Evolutionary conservation across 164 flowering plant species (phyloP), one percentile per base, ranked within the genome.

Genomic region (Macadamia tetraphylla): DNA sequence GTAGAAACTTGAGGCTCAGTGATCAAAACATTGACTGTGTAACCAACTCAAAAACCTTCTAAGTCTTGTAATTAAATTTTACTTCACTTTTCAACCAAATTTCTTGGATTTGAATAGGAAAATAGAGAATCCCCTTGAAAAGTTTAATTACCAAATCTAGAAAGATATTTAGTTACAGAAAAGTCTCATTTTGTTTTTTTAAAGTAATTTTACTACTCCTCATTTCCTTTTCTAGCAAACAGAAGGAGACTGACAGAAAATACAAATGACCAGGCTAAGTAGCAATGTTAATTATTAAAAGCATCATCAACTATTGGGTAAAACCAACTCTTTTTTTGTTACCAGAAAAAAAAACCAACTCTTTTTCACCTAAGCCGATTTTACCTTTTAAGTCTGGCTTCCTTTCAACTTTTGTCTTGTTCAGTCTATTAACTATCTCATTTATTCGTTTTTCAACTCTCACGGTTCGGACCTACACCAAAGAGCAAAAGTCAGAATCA

Each of bases 391-490:
- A 78, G 76, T 92, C 98, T 55, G 97, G 89, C 46, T 72, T 87
- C 70, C 96, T 86, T 79, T 95, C 97, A 67, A 89, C 96, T 73
- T 95, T 92, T 58, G 98, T 87, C 80, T 77, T 81, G 87, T 90
- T 94, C 83, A 94, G 77, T 75, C 97, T 86, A 74, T 95, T 95
- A 58, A 95, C 96, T 61, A 90, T 72, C 76, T 95, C 99, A 81
- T 95, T 95, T 29, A 90, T 78, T 66, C 98, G 88, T 84, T 92
- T 95, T 80, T 95, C 99, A 62, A 92, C 99, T 75, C 79, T 88
- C 68, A 90, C 92, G 58, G 98, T 90, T 43, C 91, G 92, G 29
- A 94, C 99, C 99, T 94, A 69, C 51, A 53, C 57, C 57, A 53
- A 56, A 35, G 59, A 35, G 29, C 52, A 67, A 10, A 55, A 52